These are phyloP conservation scores for Geotrichum bryndzae DNA, from an alignment of 1,139 yeast genomes.

Conservation along the genomic window DNA sequence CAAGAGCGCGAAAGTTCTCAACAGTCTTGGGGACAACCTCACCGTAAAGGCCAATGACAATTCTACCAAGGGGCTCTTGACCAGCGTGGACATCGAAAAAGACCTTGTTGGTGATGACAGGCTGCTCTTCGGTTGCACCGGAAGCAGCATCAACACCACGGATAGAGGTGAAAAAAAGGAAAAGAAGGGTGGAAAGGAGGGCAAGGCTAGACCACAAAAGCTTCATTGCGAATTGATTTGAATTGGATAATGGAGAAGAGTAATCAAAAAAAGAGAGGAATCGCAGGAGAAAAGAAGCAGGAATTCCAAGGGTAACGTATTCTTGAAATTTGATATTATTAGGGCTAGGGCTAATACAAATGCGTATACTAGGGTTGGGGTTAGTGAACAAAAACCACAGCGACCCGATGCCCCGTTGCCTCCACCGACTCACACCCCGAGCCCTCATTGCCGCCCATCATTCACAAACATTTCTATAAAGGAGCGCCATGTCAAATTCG, in stretches of 20 bases:
- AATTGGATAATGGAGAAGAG: not conserved
- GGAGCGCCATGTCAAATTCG: slow-evolving; percentile 1
- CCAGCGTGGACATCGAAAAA: slow-evolving; percentile 83
- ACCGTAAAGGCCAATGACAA: slow-evolving; percentile 74
- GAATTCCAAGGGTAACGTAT: not conserved
- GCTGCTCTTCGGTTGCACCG: slow-evolving; percentile 33
- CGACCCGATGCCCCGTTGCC: not conserved
- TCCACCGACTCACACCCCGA: not conserved
- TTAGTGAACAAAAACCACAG: not conserved
- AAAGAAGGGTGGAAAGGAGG: slow-evolving; percentile 17
- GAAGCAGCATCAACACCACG: slow-evolving; percentile 15
- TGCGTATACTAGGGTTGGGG: not conserved
- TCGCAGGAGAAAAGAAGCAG: not conserved
- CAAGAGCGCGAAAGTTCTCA: slow-evolving; percentile 65
- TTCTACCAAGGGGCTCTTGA: slow-evolving; percentile 61
- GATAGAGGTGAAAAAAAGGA: slow-evolving; percentile 13
- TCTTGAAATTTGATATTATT: not conserved
- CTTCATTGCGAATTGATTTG: slow-evolving; percentile 20
- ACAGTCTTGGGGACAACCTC: slow-evolving; percentile 90
- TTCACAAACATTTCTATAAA: not conserved
- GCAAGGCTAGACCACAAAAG: slow-evolving; percentile 27
- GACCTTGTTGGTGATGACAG: slow-evolving; percentile 66
- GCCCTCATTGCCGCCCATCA: not conserved
- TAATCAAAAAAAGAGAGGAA: not conserved
- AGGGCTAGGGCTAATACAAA: not conserved